phyloP scores from a whole-genome alignment of 1,284 basidiomycete genomes.

The Somion occarium region DNA sequence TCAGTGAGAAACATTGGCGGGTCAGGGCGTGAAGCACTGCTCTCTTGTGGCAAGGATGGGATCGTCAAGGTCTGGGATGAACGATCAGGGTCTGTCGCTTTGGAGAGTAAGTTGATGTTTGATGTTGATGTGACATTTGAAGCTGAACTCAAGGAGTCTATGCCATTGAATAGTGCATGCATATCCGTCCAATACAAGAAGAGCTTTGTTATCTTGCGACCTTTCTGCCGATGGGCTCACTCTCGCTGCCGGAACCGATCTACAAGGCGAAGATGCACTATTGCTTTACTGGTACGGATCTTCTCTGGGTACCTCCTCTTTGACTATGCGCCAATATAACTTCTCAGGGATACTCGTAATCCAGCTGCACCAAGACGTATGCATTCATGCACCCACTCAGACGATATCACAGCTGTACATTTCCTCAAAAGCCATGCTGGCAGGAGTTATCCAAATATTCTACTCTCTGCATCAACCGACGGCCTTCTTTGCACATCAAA shows the following conservation, averaged over 20 bases:
- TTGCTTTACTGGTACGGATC: constrained; percentile 71
- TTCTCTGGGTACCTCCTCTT: background rate
- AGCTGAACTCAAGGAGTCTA: constrained; percentile 41
- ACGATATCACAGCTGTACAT: constrained; percentile 68
- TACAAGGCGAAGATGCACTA: constrained; percentile 64
- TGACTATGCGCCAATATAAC: constrained; percentile 2
- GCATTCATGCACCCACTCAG: constrained; percentile 68
- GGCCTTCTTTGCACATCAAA: constrained; percentile 67
- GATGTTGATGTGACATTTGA: constrained; percentile 15
- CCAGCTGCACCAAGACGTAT: constrained; percentile 43
- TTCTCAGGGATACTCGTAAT: constrained; percentile 53
- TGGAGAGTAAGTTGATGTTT: constrained; percentile 51
- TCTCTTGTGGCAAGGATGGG: constrained; percentile 64
- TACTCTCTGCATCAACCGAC: constrained; percentile 71
- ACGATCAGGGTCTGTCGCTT: constrained; percentile 43
- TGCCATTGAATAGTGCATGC: constrained; percentile 30
- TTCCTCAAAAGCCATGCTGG: constrained; percentile 35
- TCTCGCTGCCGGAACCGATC: constrained; percentile 67
- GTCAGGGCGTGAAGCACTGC: constrained; percentile 31
- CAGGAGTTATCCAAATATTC: constrained; percentile 24
- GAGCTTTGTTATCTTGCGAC: constrained; percentile 60
- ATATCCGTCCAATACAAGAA: constrained; percentile 39
- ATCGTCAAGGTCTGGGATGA: constrained; percentile 68
- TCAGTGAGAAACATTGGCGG: constrained; percentile 31
- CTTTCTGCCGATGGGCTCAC: constrained; percentile 59